Evolutionary conservation across 2,329 filamentous ascomycete species (phyloP).

Genomic region (Fusarium graminum): DNA sequence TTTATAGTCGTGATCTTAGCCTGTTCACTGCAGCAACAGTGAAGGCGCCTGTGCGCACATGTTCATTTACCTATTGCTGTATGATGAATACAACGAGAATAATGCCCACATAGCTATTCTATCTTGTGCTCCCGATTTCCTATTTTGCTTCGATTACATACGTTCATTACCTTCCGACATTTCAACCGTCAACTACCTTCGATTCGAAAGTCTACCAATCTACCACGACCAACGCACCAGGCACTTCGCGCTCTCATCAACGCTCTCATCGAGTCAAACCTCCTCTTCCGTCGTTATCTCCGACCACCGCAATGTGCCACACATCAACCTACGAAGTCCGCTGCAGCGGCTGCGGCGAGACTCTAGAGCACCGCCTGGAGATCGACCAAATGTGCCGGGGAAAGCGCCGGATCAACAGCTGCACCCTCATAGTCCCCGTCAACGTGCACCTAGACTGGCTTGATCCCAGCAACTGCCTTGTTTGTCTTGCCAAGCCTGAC

Average conservation of each 20-base stretch:
- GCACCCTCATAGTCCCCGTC: background rate
- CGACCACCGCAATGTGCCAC: background rate
- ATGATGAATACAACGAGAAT: too few species aligned
- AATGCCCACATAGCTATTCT: too few species aligned
- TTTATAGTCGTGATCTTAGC: too few species aligned
- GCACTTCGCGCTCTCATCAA: background rate
- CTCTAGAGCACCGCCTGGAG: background rate
- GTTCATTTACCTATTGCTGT: too few species aligned
- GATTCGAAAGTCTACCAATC: too few species aligned
- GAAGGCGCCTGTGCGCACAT: too few species aligned
- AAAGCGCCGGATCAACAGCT: background rate
- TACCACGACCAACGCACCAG: background rate
- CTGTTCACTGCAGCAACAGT: too few species aligned
- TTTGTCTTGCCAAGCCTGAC: background rate
- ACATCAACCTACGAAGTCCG: background rate
- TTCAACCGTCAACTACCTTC: too few species aligned
- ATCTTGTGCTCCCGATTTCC: too few species aligned
- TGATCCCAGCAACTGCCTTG: background rate
- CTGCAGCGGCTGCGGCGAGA: background rate
- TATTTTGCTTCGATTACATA: too few species aligned
- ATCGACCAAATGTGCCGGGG: background rate
- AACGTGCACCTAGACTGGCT: background rate
- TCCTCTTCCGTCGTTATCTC: too few species aligned
- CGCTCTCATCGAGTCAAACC: background rate
- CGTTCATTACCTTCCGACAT: too few species aligned